These are phyloP conservation scores for Claviceps cyperi DNA, from an alignment of 2,329 filamentous ascomycete species.

Conservation along the genomic window DNA sequence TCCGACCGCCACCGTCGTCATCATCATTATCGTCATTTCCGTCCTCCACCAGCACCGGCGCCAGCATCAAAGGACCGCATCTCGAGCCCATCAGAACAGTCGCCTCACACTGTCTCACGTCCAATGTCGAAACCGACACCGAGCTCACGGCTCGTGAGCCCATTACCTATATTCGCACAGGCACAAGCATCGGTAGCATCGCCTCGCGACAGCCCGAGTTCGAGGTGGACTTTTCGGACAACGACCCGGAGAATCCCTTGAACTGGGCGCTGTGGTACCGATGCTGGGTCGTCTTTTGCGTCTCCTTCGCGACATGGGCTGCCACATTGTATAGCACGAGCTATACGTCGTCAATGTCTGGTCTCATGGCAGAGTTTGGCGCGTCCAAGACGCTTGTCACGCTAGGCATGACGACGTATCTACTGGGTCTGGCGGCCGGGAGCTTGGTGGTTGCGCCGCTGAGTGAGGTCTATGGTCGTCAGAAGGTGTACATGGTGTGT, in stretches of 20 bases:
- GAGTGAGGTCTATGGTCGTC: constrained; percentile 54
- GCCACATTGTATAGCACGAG: constrained; percentile 63
- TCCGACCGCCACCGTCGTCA: not conserved
- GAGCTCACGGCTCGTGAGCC: too few relatives aligned
- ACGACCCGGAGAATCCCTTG: constrained; percentile 49
- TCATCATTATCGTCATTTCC: not conserved
- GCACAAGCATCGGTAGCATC: constrained; percentile 23
- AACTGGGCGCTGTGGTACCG: constrained; percentile 48
- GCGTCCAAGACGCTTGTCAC: constrained; percentile 48
- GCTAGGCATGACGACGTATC: constrained; percentile 64
- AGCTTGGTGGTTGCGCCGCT: constrained; percentile 61
- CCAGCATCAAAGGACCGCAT: constrained; percentile 25
- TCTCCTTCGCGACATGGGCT: constrained; percentile 32
- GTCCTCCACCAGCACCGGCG: constrained; percentile 8
- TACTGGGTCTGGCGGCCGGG: constrained; percentile 59
- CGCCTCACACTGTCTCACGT: constrained; percentile 9
- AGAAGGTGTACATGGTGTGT: constrained; percentile 54
- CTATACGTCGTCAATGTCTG: constrained; percentile 58
- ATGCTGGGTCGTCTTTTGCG: constrained; percentile 27
- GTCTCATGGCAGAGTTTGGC: constrained; percentile 53
- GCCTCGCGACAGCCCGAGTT: constrained; percentile 41
- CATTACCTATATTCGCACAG: too few relatives aligned
- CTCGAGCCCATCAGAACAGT: constrained; percentile 31
- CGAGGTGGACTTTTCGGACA: constrained; percentile 57
- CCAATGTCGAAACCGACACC: too few relatives aligned